These are phyloP conservation scores for Starmerella stellata DNA, from an alignment of 805 yeast genomes.

Conservation along the genomic window DNA sequence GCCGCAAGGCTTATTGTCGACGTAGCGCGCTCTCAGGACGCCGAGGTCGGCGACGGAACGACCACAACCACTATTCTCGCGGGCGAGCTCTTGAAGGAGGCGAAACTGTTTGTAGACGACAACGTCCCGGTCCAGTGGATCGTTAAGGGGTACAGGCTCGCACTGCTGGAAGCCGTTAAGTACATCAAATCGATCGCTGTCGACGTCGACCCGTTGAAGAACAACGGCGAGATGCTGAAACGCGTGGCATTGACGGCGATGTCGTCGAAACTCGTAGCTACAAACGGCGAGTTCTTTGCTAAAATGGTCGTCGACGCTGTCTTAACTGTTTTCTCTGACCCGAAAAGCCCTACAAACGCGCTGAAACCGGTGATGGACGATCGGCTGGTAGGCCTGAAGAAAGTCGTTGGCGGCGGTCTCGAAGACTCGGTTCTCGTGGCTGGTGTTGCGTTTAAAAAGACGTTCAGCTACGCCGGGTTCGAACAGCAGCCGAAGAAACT, in stretches of 20 bases:
- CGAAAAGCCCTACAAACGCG: constrained; percentile 27
- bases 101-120: constrained; percentile 81
- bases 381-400: constrained; percentile 79
- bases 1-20: constrained; percentile 94
- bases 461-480: constrained; percentile 94
- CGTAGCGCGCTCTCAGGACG: constrained; percentile 90
- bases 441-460: constrained; percentile 95
- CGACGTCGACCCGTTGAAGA: constrained; percentile 38
- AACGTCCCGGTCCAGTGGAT: constrained; percentile 85
- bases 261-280: constrained; percentile 83
- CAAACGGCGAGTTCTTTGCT: constrained; percentile 75
- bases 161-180: constrained; percentile 57
- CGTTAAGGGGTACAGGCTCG: constrained; percentile 70
- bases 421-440: constrained; percentile 77
- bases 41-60: constrained; percentile 97
- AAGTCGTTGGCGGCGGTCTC: constrained; percentile 89
- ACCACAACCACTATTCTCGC: constrained; percentile 85
- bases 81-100: constrained; percentile 80
- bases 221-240: constrained; percentile 59
- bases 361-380: constrained; percentile 52
- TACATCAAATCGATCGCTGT: constrained; percentile 60
- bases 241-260: constrained; percentile 94
- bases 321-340: constrained; percentile 65
- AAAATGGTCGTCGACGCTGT: constrained; percentile 96
- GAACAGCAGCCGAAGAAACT: constrained; percentile 94